Conservation (phyloP, 192 early-diverging fungal genomes). For the Funneliformis geosporum region DNA sequence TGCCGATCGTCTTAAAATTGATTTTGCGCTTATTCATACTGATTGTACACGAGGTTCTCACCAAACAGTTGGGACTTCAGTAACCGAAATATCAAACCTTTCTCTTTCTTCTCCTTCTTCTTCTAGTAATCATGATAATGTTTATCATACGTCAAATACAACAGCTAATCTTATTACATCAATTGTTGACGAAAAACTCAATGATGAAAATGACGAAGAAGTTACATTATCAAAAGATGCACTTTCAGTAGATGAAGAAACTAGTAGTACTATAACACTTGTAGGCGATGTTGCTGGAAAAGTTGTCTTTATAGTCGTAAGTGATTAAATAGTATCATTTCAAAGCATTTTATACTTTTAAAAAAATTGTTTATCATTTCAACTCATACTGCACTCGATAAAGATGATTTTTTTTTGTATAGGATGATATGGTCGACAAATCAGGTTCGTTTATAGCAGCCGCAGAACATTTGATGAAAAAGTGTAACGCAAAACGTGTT, state of each 20-base stretch:
- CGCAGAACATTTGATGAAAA: conserved; percentile 84
- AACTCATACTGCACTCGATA: neutral
- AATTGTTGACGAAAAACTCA: conserved; percentile 6
- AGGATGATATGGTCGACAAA: conserved; percentile 94
- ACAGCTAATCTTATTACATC: neutral
- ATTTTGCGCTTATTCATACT: conserved; percentile 96
- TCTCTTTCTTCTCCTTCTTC: neutral
- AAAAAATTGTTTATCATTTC: too few species aligned
- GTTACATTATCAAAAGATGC: conserved; percentile 55
- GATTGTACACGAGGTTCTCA: conserved; percentile 62
- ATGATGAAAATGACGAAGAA: conserved; percentile 46
- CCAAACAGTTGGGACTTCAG: conserved; percentile 39
- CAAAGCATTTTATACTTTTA: neutral
- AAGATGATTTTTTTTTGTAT: neutral
- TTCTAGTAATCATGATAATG: neutral
- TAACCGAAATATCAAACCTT: conserved; percentile 21
- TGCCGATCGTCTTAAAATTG: conserved; percentile 89
- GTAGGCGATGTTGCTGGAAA: conserved; percentile 90
- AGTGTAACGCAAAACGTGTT: conserved; percentile 76
- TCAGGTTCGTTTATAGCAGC: conserved; percentile 90
- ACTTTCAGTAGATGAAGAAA: conserved; percentile 40
- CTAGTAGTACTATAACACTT: conserved; percentile 69
- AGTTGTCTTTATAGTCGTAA: conserved; percentile 81
- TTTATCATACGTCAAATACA: neutral
- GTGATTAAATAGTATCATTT: conserved; percentile 6